Base-by-base conservation (phyloP, 2,329 filamentous ascomycete genomes). In the Fusarium scirpi region DNA sequence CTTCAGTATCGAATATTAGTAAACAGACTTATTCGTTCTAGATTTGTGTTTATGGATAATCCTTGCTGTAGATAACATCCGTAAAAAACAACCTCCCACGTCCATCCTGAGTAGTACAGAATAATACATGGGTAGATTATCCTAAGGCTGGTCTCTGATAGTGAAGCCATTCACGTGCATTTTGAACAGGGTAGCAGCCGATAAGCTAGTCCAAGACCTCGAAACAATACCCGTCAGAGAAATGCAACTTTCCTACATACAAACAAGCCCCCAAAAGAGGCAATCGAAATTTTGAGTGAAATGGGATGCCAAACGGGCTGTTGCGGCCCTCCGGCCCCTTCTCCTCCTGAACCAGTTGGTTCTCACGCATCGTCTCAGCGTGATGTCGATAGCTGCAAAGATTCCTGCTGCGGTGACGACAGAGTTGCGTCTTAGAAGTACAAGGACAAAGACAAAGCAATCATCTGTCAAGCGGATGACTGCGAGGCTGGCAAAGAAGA, bases 221-320 rank as follows among this genome's bases (percentile, higher is more conserved):
- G 47, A 25, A 29, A 30, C 43, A 25, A n/a, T 48, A 49, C 15
- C 52, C 20, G 47, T 25, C 20, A 24, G 16, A 54, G 43, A 45
- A n/a, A 16, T 40, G 40, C 15, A 48, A 43, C 46, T 56, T 30
- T 8, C 24, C 49, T 43, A 46, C 29, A 38, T 9, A 30, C 49
- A 46, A 48, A 49, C 41, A 34, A 38, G 9, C 18, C 12, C 11
- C 22, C 34, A 57, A 38, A 52, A 25, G 6, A 25, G 6, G 47
- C 27, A 24, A 32, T 41, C 8, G 18, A 1, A 20, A 25, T n/a
- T 24, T 47, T 25, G 32, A 24, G 13, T 34, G 4, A 53, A 58
- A 73, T 73, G 70, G 65, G 40, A 29, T 64, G 67, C 40, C 58
- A 62, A 25, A 25, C 47, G 11, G 47, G 47, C 48, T 73, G 70